These are phyloP conservation scores for Catenaria anguillulae DNA, from an alignment of 371 early-diverging fungal species.

Conservation along the genomic window DNA sequence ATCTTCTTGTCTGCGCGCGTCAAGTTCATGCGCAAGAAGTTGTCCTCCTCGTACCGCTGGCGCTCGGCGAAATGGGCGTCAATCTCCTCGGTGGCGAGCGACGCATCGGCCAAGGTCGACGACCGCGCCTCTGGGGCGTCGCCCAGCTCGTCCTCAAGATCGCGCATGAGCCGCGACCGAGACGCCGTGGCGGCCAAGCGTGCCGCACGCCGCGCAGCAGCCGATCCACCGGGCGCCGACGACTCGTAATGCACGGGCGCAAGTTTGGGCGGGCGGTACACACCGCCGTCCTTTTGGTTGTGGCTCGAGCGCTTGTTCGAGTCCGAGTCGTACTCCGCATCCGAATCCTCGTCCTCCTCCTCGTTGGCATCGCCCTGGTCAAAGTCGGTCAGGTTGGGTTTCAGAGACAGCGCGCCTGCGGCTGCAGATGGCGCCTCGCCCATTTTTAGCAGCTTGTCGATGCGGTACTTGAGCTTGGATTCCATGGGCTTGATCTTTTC, in stretches of 20 bases:
- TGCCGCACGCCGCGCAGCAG: neutral
- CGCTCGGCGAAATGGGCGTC: slow-evolving; percentile 44
- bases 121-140: slow-evolving; percentile 73
- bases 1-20: slow-evolving; percentile 49
- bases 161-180: slow-evolving; percentile 71
- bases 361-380: slow-evolving; percentile 28
- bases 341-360: slow-evolving; percentile 15
- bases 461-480: slow-evolving; percentile 83
- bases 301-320: too few species aligned
- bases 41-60: slow-evolving; percentile 72
- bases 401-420: slow-evolving; percentile 61
- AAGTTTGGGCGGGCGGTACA: slow-evolving; percentile 77
- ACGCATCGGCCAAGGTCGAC: slow-evolving; percentile 18
- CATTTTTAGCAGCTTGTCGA: slow-evolving; percentile 67
- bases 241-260: slow-evolving; percentile 75
- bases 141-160: slow-evolving; percentile 67
- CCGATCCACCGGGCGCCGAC: too few species aligned
- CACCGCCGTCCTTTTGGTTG: too few species aligned
- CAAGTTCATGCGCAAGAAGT: slow-evolving; percentile 62
- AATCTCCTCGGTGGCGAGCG: slow-evolving; percentile 34
- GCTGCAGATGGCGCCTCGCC: neutral
- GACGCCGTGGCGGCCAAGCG: slow-evolving; percentile 44
- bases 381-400: slow-evolving; percentile 67
- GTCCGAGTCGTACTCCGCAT: slow-evolving; percentile 11
- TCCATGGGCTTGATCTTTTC: slow-evolving; percentile 91